Evolutionary conservation across 2,329 filamentous ascomycete species (phyloP).

Genomic region (Penicillium corylophilum): DNA sequence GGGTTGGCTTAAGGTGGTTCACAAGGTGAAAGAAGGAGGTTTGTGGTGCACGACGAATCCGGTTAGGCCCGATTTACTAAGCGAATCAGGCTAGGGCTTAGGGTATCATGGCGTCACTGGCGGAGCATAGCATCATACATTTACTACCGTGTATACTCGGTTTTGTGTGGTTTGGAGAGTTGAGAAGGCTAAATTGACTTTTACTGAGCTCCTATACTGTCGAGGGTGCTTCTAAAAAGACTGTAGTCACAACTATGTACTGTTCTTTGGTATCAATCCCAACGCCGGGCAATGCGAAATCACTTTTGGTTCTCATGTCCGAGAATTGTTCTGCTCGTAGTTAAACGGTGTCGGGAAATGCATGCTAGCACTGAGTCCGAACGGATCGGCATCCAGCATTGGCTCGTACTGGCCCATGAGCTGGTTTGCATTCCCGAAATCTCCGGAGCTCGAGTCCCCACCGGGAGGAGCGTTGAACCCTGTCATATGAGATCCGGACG

Average conservation of each 20-base stretch:
- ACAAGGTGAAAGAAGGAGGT: constrained; percentile 25
- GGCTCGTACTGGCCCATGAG: constrained; percentile 75
- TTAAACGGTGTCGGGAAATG: constrained; percentile 81
- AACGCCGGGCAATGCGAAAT: constrained; percentile 36
- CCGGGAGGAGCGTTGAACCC: constrained; percentile 38
- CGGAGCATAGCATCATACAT: constrained; percentile 29
- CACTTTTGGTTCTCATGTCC: constrained; percentile 13
- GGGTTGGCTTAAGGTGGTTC: constrained; percentile 3
- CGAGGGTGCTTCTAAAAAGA: neutral
- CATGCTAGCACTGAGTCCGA: constrained; percentile 91
- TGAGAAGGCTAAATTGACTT: too few species aligned
- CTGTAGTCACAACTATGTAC: neutral
- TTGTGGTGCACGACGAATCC: constrained; percentile 37
- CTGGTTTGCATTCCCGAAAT: constrained; percentile 49
- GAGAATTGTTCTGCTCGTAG: constrained; percentile 42
- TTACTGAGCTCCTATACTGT: neutral
- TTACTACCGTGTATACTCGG: neutral
- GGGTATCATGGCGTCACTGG: constrained; percentile 39
- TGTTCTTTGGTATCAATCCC: constrained; percentile 28
- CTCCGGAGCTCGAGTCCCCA: constrained; percentile 36
- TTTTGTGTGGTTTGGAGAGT: too few species aligned
- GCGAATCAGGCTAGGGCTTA: constrained; percentile 44
- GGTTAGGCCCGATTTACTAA: constrained; percentile 40
- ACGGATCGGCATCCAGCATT: constrained; percentile 88
- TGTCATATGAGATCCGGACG: constrained; percentile 46